phyloP scores from a whole-genome alignment of 2,329 filamentous ascomycete species.

The Botrytis byssoidea region DNA sequence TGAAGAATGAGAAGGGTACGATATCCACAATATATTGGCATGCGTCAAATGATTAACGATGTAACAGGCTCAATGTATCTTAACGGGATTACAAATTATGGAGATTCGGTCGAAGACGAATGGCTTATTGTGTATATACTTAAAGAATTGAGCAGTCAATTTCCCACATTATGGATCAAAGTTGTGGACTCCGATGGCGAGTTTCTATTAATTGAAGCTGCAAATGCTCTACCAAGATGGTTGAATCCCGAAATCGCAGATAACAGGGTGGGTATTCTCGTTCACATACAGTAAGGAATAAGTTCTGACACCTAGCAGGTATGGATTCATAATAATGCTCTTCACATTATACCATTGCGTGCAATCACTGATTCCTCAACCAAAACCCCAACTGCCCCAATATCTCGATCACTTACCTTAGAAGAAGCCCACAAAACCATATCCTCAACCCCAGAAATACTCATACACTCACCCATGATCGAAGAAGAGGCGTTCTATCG shows the following conservation, averaged over 20 bases:
- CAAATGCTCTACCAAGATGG: slow-evolving; percentile 84
- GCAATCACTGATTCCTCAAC: slow-evolving; percentile 39
- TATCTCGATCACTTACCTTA: slow-evolving; percentile 55
- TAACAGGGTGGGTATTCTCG: slow-evolving; percentile 56
- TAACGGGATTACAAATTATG: slow-evolving; percentile 78
- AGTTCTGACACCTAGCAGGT: slow-evolving; percentile 47
- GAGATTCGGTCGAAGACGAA: slow-evolving; percentile 94
- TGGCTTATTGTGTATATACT: slow-evolving; percentile 94
- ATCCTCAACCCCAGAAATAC: slow-evolving; percentile 50
- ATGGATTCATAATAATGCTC: slow-evolving; percentile 78
- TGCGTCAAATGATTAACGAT: not conserved
- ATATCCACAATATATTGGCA: not conserved
- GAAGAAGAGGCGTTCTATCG: slow-evolving; percentile 91
- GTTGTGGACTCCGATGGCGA: slow-evolving; percentile 89
- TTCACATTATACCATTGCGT: slow-evolving; percentile 68
- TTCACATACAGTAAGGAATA: not conserved
- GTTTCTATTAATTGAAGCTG: slow-evolving; percentile 91
- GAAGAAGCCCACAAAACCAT: slow-evolving; percentile 64
- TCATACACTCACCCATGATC: slow-evolving; percentile 71
- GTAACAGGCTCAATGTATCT: slow-evolving; percentile 58
- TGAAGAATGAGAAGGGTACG: slow-evolving; percentile 58
- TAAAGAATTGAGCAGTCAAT: slow-evolving; percentile 72
- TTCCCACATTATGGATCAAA: slow-evolving; percentile 75
- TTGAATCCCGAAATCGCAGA: slow-evolving; percentile 85
- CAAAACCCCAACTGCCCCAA: slow-evolving; percentile 41